Evolutionary conservation across 306 rosid species (phyloP), one percentile per base, ranked within the genome.

Genomic region (Malus fusca): DNA sequence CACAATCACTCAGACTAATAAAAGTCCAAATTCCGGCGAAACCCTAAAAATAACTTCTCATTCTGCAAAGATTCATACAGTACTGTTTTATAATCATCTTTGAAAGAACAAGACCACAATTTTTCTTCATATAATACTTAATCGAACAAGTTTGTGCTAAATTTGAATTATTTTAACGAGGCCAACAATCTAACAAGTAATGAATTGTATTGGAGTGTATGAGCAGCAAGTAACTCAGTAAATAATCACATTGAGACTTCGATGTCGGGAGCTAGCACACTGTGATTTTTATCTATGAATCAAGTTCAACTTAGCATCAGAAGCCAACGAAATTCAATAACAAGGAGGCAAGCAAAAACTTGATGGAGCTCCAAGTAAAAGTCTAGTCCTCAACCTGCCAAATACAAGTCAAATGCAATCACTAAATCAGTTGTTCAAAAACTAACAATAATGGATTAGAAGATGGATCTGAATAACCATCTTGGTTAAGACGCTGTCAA

Each of bases 301-400:
- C 8, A 17, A 0, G 31, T 28, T 74, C 70, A 62, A 62, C 59
- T 30, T 26, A 21, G 60, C 69, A 18, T 61, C n/a, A 62, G 4
- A 42, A 61, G 4, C 43, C 31, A 74, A 26, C 30, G 21, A 62
- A 61, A 62, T 21, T 61, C 69, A 2, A 44, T 21, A 67, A 19
- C 67, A 35, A 37, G 3, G 44, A 28, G 44, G 69, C 44, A 4
- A 12, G 60, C 60, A 28, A 43, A 12, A 61, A 18, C 44, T 61
- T 61, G 69, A 60, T 43, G 3, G 21, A 43, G 59, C 60, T 61
- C 77, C 40, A 73, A 37, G 6, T 11, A 33, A 48, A 40, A 43
- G 44, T 44, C 61, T 74, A 74, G 22, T 44, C 77, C n/a, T 74
- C 69, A 4, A 23, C 70, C 77, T 62, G 58, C 69, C 40, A 62